phyloP scores from a whole-genome alignment of 345 rosid genomes.

The Arabis alpina region DNA sequence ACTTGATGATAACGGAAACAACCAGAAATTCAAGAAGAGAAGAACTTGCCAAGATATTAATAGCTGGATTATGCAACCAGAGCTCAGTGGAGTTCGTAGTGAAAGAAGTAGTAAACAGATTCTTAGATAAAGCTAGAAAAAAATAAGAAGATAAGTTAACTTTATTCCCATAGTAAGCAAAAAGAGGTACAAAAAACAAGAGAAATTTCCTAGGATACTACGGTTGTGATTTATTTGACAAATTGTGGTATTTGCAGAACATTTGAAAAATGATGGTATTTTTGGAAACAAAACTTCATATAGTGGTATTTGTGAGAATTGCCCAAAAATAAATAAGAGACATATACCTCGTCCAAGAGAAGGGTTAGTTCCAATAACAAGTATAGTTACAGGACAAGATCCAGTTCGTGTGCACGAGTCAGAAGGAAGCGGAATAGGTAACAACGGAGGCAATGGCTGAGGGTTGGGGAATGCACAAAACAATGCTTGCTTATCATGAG shows the following conservation, averaged over 20 bases:
- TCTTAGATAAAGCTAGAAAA: constrained; percentile 55
- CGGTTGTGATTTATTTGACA: no score
- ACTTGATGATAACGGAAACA: neutral
- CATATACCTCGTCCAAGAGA: constrained; percentile 67
- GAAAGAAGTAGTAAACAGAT: constrained; percentile 51
- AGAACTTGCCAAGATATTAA: constrained; percentile 53
- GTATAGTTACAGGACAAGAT: constrained; percentile 67
- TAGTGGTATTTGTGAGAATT: no score
- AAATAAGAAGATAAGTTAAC: neutral
- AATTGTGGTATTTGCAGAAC: no score
- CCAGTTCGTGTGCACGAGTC: constrained; percentile 62
- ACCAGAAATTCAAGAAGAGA: constrained; percentile 3
- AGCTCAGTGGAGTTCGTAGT: constrained; percentile 45
- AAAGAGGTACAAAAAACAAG: neutral
- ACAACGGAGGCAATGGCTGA: constrained; percentile 72
- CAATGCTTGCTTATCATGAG: constrained; percentile 47
- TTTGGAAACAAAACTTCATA: no score
- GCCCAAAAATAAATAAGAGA: constrained; percentile 5
- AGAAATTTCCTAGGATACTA: no score
- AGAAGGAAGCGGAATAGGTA: constrained; percentile 67
- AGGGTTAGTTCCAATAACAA: constrained; percentile 67
- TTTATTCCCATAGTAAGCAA: neutral
- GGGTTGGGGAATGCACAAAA: constrained; percentile 64
- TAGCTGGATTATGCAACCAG: constrained; percentile 47
- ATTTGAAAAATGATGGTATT: no score